Conservation (phyloP, 805 yeast genomes). For the Candida schatavii region DNA sequence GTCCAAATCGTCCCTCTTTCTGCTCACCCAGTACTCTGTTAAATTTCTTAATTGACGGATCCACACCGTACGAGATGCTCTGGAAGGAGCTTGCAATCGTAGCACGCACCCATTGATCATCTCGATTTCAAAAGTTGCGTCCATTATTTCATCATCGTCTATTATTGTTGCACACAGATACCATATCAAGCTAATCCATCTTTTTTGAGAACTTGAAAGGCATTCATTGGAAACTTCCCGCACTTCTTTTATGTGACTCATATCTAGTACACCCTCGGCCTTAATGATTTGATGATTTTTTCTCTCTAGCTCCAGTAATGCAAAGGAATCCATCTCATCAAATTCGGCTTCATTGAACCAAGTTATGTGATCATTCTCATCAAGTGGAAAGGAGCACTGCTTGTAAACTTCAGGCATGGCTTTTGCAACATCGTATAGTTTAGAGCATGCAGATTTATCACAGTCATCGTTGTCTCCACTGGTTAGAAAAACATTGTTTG, state of each 20-base stretch:
- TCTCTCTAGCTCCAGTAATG: constrained; percentile 65
- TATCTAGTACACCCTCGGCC: constrained; percentile 61
- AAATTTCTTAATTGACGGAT: constrained; percentile 45
- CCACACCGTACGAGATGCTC: constrained; percentile 62
- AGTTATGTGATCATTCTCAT: constrained; percentile 47
- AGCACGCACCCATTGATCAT: constrained; percentile 45
- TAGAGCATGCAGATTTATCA: constrained; percentile 14
- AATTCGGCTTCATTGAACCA: constrained; percentile 60
- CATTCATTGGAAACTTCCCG: constrained; percentile 23
- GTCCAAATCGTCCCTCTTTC: constrained; percentile 39
- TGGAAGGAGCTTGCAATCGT: constrained; percentile 55
- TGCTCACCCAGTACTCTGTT: constrained; percentile 56
- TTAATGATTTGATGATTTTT: constrained; percentile 51
- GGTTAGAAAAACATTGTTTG: constrained; percentile 22
- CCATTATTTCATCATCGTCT: constrained; percentile 30
- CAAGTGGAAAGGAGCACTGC: constrained; percentile 54
- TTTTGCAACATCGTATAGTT: constrained; percentile 9
- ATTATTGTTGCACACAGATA: constrained; percentile 20
- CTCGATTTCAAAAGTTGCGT: constrained; percentile 53
- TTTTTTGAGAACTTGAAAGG: constrained; percentile 22
- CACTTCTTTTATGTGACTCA: constrained; percentile 47
- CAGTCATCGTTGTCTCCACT: constrained; percentile 7
- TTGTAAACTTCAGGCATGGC: constrained; percentile 38
- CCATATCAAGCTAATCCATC: constrained; percentile 29
- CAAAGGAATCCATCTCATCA: constrained; percentile 49